Conservation (phyloP, 2,329 filamentous ascomycete genomes). For the Neofusicoccum laricinum region DNA sequence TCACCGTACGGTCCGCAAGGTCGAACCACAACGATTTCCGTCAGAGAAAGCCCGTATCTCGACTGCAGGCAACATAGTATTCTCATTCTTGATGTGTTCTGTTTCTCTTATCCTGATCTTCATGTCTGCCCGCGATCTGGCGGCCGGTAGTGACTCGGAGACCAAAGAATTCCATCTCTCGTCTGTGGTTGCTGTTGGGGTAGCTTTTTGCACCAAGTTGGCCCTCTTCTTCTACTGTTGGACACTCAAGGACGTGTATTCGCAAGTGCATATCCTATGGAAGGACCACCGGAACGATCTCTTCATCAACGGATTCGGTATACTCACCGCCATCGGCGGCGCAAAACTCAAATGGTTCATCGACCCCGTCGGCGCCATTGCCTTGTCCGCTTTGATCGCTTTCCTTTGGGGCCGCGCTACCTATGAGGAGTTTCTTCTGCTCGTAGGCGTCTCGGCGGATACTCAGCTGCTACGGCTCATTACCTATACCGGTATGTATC, state of each 20-base stretch:
- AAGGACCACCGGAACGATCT: slow-evolving; percentile 96
- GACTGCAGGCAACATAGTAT: slow-evolving; percentile 92
- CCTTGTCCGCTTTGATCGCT: slow-evolving; percentile 76
- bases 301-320: slow-evolving; percentile 89
- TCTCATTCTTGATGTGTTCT: slow-evolving; percentile 92
- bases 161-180: slow-evolving; percentile 70
- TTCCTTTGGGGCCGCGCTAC: slow-evolving; percentile 80
- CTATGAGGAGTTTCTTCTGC: slow-evolving; percentile 82
- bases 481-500: slow-evolving; percentile 93
- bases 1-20: slow-evolving; percentile 81
- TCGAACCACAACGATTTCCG: slow-evolving; percentile 83
- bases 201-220: slow-evolving; percentile 84
- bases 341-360: slow-evolving; percentile 91
- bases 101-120: slow-evolving; percentile 92
- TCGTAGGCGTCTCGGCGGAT: slow-evolving; percentile 85
- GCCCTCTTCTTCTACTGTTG: slow-evolving; percentile 87
- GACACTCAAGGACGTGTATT: slow-evolving; percentile 85
- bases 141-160: slow-evolving; percentile 45
- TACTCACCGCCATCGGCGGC: slow-evolving; percentile 84
- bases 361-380: slow-evolving; percentile 85
- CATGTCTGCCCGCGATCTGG: slow-evolving; percentile 73
- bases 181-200: slow-evolving; percentile 77
- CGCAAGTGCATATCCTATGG: slow-evolving; percentile 88
- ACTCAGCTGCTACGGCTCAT: slow-evolving; percentile 88
- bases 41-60: slow-evolving; percentile 92